Conservation (phyloP, 106 monocot genomes). For the Acanthochlamys bracteata region DNA sequence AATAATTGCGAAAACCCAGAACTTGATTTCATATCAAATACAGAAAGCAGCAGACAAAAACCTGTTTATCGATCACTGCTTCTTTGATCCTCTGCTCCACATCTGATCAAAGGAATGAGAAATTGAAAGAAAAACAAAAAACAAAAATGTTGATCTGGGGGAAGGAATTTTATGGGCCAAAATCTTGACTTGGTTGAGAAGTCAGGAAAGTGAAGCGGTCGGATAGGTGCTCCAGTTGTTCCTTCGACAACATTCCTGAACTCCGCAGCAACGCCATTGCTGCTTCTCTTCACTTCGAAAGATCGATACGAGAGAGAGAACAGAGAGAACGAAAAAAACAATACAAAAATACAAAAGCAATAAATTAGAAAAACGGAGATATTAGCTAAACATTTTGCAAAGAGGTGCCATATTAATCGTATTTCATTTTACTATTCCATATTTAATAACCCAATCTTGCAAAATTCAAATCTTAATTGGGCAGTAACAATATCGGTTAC, state of each 20-base stretch:
- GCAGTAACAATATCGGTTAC: no score
- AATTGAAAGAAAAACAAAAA: neutral
- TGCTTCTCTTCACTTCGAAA: neutral
- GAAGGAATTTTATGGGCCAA: neutral
- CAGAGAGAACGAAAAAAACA: no score
- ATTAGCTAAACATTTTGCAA: no score
- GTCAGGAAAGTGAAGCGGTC: slow-evolving; percentile 70
- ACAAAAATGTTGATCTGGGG: neutral
- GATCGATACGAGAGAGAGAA: no score
- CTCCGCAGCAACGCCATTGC: slow-evolving; percentile 9
- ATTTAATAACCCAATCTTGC: no score
- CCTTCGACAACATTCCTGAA: slow-evolving; percentile 60
- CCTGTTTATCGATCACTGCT: slow-evolving; percentile 88
- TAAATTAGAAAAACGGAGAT: no score
- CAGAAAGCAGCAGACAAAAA: neutral
- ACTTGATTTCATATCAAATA: neutral
- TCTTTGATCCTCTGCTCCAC: slow-evolving; percentile 68
- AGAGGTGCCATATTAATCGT: no score
- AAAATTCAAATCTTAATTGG: no score
- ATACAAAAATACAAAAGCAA: no score
- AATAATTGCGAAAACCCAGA: no score
- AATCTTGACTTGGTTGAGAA: slow-evolving; percentile 40
- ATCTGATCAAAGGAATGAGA: slow-evolving; percentile 31
- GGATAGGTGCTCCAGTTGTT: slow-evolving; percentile 78
- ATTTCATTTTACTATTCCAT: no score